These are phyloP conservation scores for Rhodotorula sphaerocarpa DNA, from an alignment of 768 basidiomycete genomes.

Conservation along the genomic window DNA sequence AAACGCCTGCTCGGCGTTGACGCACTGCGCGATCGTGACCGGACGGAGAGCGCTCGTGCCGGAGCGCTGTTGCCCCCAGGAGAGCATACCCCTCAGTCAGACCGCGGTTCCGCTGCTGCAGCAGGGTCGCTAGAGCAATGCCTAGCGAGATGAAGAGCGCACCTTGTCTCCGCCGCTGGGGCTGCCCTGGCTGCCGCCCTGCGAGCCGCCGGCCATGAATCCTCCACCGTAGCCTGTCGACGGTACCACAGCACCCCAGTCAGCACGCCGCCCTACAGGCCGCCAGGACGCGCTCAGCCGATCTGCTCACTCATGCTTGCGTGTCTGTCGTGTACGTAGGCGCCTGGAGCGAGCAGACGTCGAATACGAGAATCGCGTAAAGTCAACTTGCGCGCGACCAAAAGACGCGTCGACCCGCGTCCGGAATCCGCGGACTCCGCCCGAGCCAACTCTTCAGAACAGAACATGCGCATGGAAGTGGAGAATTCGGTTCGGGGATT, in stretches of 20 bases:
- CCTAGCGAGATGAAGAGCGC: not conserved
- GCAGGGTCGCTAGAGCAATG: not conserved
- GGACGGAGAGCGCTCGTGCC: slow-evolving; percentile 54
- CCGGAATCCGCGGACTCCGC: too few species aligned
- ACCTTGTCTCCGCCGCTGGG: slow-evolving; percentile 14
- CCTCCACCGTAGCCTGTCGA: slow-evolving; percentile 4
- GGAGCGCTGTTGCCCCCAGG: slow-evolving; percentile 16
- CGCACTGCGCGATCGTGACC: slow-evolving; percentile 67
- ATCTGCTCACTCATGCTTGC: too few species aligned
- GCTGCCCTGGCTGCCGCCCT: slow-evolving; percentile 6
- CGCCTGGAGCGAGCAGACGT: too few species aligned
- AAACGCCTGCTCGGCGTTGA: slow-evolving; percentile 69
- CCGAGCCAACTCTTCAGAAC: too few species aligned
- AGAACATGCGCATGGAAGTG: not conserved
- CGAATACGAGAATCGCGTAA: too few species aligned
- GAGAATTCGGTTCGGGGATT: not conserved
- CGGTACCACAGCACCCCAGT: too few species aligned
- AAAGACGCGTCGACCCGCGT: too few species aligned
- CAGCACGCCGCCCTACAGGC: too few species aligned
- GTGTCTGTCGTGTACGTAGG: too few species aligned
- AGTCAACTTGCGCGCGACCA: too few species aligned
- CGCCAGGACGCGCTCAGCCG: too few species aligned
- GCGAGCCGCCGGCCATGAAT: slow-evolving; percentile 7
- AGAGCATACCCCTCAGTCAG: too few species aligned
- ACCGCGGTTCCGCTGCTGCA: not conserved